Percentiles rank a stretch among this genome's conserved stretches.
Evolutionary conservation across 2,329 filamentous ascomycete genomes (phyloP).

Genomic region (Fusarium fracticaudum): DNA sequence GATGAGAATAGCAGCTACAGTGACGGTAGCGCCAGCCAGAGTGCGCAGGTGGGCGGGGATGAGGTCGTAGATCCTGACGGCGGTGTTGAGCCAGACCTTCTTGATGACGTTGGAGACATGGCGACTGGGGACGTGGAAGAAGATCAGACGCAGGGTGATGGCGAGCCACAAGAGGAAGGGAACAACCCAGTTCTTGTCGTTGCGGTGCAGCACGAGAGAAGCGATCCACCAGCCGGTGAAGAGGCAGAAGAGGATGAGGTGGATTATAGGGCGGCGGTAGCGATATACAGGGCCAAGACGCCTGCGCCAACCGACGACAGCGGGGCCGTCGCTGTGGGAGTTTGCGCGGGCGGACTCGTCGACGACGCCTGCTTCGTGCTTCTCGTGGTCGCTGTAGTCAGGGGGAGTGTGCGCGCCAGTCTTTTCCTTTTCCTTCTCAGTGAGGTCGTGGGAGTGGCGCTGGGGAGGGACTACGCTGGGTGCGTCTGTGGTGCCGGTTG

Average conservation of each 20-base stretch:
- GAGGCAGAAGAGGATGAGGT: slow-evolving; percentile 56
- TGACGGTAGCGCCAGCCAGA: slow-evolving; percentile 68
- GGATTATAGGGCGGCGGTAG: slow-evolving; percentile 56
- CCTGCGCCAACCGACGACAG: slow-evolving; percentile 22
- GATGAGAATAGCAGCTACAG: slow-evolving; percentile 78
- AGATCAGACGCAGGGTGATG: slow-evolving; percentile 77
- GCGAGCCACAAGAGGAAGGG: slow-evolving; percentile 84
- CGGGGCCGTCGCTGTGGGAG: neutral
- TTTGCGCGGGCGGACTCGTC: slow-evolving; percentile 42
- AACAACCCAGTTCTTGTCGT: slow-evolving; percentile 82
- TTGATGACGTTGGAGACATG: slow-evolving; percentile 73
- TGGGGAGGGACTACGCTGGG: slow-evolving; percentile 47
- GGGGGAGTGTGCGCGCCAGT: slow-evolving; percentile 42
- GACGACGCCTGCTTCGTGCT: slow-evolving; percentile 47
- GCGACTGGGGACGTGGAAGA: slow-evolving; percentile 75
- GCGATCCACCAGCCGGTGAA: slow-evolving; percentile 79
- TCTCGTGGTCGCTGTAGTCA: slow-evolving; percentile 54
- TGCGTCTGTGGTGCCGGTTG: slow-evolving; percentile 53
- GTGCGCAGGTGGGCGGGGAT: slow-evolving; percentile 75
- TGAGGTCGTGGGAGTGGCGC: slow-evolving; percentile 3
- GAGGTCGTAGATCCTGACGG: slow-evolving; percentile 63
- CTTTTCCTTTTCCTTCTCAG: slow-evolving; percentile 25
- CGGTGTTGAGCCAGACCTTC: slow-evolving; percentile 73
- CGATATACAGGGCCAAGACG: slow-evolving; percentile 53
- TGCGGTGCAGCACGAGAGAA: slow-evolving; percentile 74